Evolutionary conservation across 257 asterid species (phyloP), one percentile per base, ranked within the genome.

Genomic region (Cynanchum wilfordii): DNA sequence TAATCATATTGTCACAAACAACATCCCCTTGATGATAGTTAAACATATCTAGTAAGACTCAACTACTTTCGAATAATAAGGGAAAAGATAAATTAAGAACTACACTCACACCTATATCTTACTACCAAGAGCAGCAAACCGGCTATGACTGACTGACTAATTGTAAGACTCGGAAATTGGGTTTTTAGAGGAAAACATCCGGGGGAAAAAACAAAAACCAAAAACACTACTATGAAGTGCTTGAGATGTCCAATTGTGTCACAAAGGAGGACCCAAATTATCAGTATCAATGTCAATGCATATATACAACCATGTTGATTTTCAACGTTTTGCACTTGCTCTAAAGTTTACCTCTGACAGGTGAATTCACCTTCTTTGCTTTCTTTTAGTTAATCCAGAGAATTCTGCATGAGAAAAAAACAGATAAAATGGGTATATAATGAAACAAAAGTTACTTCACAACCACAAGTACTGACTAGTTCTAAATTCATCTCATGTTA

Each of bases 321-420:
- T 79, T 65, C 77, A 68, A 76, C 70, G 70, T 56, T 72, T 79
- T 65, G 83, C 69, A 79, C 82, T 70, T 80, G 81, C 74, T 80
- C 77, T 79, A 76, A 52, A 62, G 52, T 65, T 59, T 70, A 78
- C 85, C 78, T 72, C 81, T 70, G 25, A 81, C 80, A 72, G 81
- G 84, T 86, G 87, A 85, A 78, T 83, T 78, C 90, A 81, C 80
- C 89, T 76, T 80, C 95, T 82, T 80, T 84, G 84, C 85, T 84
- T 79, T 79, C 89, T 81, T 82, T 83, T 84, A 82, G 75, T 25
- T 79, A 70, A 84, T 81, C 85, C 93, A 84, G 80, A 79, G 71
- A 82, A 82, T 85, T 87, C 87, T 90, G 91, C 89, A 84, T 55
- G 73, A 74, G n/a, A 85, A 80, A 80, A 75, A 76, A 72, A 77